These are phyloP conservation scores for Tolypocladium sp. DNA, from an alignment of 2,329 filamentous ascomycete species.

Conservation along the genomic window DNA sequence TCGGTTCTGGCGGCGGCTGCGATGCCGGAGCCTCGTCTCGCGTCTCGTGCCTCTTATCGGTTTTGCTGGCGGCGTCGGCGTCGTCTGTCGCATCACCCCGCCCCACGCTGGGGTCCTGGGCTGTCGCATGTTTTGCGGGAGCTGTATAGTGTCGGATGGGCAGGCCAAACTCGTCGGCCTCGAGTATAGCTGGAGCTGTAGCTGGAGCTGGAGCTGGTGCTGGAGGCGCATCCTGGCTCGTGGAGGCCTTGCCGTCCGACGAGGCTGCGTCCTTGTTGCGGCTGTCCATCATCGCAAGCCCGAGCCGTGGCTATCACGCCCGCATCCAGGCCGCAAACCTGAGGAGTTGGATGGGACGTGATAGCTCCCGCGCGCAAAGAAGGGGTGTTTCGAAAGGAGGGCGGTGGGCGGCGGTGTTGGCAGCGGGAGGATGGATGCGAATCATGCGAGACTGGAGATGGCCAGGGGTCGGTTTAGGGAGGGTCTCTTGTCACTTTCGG, in stretches of 20 bases:
- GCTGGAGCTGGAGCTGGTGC: conserved; percentile 14
- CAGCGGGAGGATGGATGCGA: background rate
- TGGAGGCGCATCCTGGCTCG: conserved; percentile 10
- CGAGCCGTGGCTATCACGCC: conserved; percentile 9
- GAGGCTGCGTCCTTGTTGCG: conserved; percentile 14
- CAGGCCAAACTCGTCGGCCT: conserved; percentile 64
- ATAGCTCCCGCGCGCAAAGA: conserved; percentile 2
- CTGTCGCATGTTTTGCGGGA: conserved; percentile 13
- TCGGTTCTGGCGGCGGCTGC: background rate
- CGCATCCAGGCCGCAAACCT: conserved; percentile 13
- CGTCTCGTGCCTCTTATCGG: background rate
- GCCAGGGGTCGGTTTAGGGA: background rate
- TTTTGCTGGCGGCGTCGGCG: background rate
- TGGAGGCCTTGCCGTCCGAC: conserved; percentile 8
- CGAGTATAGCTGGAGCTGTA: conserved; percentile 23
- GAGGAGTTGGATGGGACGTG: conserved; percentile 13
- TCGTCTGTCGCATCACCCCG: background rate
- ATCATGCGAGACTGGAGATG: background rate
- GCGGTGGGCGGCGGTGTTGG: conserved; percentile 1
- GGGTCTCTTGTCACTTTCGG: background rate
- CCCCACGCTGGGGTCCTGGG: conserved; percentile 4
- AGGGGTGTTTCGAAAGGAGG: conserved; percentile 4
- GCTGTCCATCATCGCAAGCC: conserved; percentile 8
- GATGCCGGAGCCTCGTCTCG: background rate
- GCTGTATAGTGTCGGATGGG: conserved; percentile 45